phyloP scores from a whole-genome alignment of 2,329 filamentous ascomycete genomes.

The Neofusicoccum umdonicola region DNA sequence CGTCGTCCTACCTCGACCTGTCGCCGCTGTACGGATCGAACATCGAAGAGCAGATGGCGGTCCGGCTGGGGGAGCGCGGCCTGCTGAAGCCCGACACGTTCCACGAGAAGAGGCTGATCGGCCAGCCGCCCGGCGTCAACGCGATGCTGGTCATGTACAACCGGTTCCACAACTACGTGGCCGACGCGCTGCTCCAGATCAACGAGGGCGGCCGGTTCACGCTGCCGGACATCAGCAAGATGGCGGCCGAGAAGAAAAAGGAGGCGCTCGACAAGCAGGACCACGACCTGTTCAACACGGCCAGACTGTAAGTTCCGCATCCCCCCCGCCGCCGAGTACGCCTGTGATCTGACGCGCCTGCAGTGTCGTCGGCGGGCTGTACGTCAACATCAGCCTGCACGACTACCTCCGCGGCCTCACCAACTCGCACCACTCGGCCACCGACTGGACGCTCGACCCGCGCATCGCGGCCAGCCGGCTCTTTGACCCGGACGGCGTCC shows the following conservation, averaged over 20 bases:
- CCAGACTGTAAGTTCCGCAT: conserved; percentile 26
- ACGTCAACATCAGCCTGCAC: conserved; percentile 36
- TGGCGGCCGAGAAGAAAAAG: conserved; percentile 16
- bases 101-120: conserved; percentile 33
- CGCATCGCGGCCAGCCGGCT: conserved; percentile 33
- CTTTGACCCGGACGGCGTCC: conserved; percentile 29
- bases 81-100: conserved; percentile 41
- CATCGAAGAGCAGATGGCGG: conserved; percentile 32
- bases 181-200: conserved; percentile 37
- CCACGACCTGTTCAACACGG: conserved; percentile 37
- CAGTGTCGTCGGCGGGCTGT: conserved; percentile 32
- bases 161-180: conserved; percentile 42
- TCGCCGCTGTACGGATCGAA: conserved; percentile 45
- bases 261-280: conserved; percentile 30
- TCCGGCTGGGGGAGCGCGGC: conserved; percentile 39
- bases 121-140: conserved; percentile 35
- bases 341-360: too few relatives aligned
- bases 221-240: conserved; percentile 18
- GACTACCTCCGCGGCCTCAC: conserved; percentile 39
- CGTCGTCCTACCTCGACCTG: conserved; percentile 49
- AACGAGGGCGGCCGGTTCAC: conserved; percentile 44
- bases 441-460: conserved; percentile 45
- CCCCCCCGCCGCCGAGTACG: too few relatives aligned
- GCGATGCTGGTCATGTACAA: conserved; percentile 38
- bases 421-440: conserved; percentile 41